Conservation (phyloP, 2,329 filamentous ascomycete species). For the Paradendryphiella salina region DNA sequence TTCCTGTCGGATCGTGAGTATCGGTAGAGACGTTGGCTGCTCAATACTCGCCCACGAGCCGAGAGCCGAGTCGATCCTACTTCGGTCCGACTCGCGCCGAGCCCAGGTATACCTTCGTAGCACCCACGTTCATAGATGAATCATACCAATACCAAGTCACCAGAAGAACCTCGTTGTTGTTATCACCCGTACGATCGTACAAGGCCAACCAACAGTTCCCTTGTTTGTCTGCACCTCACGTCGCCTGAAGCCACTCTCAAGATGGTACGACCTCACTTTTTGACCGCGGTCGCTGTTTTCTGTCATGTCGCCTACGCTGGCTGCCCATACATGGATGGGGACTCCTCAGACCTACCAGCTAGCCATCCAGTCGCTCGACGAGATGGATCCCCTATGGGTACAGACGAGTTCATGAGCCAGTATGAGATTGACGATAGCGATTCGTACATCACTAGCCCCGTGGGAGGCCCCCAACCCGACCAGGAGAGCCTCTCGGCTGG, state of each 20-base stretch:
- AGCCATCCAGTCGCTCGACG: constrained; percentile 37
- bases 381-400: constrained; percentile 24
- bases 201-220: too few species aligned
- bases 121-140: too few species aligned
- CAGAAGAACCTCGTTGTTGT: too few species aligned
- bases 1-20: too few species aligned
- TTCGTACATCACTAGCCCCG: constrained; percentile 61
- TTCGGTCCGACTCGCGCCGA: too few species aligned
- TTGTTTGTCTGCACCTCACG: neutral
- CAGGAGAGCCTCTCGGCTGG: constrained; percentile 70
- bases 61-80: too few species aligned
- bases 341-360: constrained; percentile 33
- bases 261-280: constrained; percentile 30
- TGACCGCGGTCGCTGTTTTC: constrained; percentile 34
- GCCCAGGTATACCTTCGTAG: too few species aligned
- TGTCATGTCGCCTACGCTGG: constrained; percentile 27
- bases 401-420: constrained; percentile 43
- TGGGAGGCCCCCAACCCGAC: constrained; percentile 69
- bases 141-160: too few species aligned
- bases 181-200: too few species aligned
- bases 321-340: constrained; percentile 46
- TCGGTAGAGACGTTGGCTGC: too few species aligned
- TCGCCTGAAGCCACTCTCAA: constrained; percentile 8
- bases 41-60: too few species aligned
- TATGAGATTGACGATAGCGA: constrained; percentile 46